Evolutionary conservation across 1,139 yeast species (phyloP).

Genomic region (Wickerhamomyces sp.): DNA sequence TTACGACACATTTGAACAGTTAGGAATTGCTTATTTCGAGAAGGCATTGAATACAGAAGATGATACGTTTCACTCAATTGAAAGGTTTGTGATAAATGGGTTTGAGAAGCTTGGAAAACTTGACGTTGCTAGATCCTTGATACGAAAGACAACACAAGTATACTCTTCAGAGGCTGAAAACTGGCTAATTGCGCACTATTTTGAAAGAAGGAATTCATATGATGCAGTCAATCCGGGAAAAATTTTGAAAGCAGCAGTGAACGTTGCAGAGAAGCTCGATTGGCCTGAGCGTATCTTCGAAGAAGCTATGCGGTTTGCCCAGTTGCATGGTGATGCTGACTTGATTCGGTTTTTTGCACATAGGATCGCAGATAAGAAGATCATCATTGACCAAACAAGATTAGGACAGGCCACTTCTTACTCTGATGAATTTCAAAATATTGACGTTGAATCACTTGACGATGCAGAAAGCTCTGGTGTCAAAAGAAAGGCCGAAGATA

Average conservation of each 20-base stretch:
- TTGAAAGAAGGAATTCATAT: conserved; percentile 31
- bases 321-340: conserved; percentile 30
- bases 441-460: conserved; percentile 2
- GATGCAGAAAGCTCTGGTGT: neutral
- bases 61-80: conserved; percentile 38
- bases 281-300: conserved; percentile 47
- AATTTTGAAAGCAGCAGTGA: conserved; percentile 33
- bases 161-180: conserved; percentile 36
- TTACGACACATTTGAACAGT: conserved; percentile 5
- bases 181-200: conserved; percentile 43
- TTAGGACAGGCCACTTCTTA: neutral
- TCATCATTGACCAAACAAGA: conserved; percentile 4
- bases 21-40: conserved; percentile 5
- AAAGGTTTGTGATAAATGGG: conserved; percentile 33
- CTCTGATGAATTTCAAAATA: conserved; percentile 2
- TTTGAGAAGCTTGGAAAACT: conserved; percentile 26
- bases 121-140: conserved; percentile 26
- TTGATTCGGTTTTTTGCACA: conserved; percentile 25
- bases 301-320: conserved; percentile 40
- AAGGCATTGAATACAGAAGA: conserved; percentile 30
- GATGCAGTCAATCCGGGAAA: conserved; percentile 21
- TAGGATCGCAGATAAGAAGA: conserved; percentile 21
- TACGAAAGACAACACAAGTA: conserved; percentile 27
- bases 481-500: conserved; percentile 13
- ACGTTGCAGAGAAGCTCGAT: conserved; percentile 32